phyloP scores from a whole-genome alignment of 495 filamentous ascomycete species.

The Hypoxylon lienhwacheense region DNA sequence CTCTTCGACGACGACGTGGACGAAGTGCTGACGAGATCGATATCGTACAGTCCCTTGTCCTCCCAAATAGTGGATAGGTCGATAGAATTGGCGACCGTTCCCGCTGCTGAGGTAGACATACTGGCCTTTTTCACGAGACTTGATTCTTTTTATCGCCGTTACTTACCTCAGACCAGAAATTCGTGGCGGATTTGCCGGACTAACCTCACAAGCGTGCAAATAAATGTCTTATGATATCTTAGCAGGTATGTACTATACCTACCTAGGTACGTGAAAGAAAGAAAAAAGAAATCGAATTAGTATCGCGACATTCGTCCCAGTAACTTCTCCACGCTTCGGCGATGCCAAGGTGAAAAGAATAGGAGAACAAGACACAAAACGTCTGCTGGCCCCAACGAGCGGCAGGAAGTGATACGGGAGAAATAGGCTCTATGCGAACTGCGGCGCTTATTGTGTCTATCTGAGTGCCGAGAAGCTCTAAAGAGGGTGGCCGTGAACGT shows the following conservation, averaged over 20 bases:
- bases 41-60: constrained; percentile 20
- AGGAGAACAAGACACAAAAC: background rate
- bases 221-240: too few relatives aligned
- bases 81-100: constrained; percentile 11
- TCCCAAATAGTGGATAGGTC: constrained; percentile 13
- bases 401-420: background rate
- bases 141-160: background rate
- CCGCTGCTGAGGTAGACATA: constrained; percentile 13
- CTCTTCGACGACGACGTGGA: constrained; percentile 5
- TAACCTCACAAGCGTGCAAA: background rate
- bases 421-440: constrained; percentile 26
- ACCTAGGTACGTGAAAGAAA: too few relatives aligned
- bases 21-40: constrained; percentile 1
- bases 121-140: background rate
- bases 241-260: too few relatives aligned
- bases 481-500: background rate
- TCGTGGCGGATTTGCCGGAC: background rate
- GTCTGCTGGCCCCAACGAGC: background rate
- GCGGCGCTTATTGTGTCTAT: constrained; percentile 4
- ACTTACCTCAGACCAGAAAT: background rate
- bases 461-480: constrained; percentile 2
- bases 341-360: background rate
- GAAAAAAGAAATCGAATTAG: background rate
- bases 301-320: background rate
- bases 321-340: background rate